Percentiles rank a stretch among this genome's conserved stretches.
phyloP scores from a whole-genome alignment of 345 rosid genomes.

The Eucalyptus cloeziana region DNA sequence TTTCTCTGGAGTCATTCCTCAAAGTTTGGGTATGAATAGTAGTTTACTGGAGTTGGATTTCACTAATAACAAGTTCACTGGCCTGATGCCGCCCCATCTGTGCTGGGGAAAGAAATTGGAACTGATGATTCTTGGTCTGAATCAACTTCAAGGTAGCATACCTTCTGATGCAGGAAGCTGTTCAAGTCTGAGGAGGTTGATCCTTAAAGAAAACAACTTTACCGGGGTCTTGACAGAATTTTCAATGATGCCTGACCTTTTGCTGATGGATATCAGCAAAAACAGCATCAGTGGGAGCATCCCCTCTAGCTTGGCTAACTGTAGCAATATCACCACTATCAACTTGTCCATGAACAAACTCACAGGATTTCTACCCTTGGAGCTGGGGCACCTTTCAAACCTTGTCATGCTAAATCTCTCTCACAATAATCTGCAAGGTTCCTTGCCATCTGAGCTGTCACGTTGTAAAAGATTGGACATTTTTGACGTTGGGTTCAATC shows the following conservation, averaged over 20 bases:
- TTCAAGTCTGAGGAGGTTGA: conserved; percentile 45
- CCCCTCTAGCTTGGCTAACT: conserved; percentile 42
- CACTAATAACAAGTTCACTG: conserved; percentile 40
- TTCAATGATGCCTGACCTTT: conserved; percentile 26
- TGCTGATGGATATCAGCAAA: conserved; percentile 33
- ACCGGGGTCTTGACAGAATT: conserved; percentile 55
- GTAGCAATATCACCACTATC: conserved; percentile 28
- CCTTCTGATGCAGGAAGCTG: conserved; percentile 49
- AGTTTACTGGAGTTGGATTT: conserved; percentile 53
- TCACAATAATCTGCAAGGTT: conserved; percentile 39
- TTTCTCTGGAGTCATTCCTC: conserved; percentile 56
- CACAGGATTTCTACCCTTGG: conserved; percentile 38
- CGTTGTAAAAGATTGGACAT: conserved; percentile 16
- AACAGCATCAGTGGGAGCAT: conserved; percentile 52
- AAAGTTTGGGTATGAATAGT: conserved; percentile 50
- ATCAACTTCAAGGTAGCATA: conserved; percentile 48
- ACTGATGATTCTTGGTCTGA: conserved; percentile 40
- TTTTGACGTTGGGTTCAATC: conserved; percentile 60
- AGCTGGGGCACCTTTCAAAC: conserved; percentile 37
- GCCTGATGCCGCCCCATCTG: conserved; percentile 59
- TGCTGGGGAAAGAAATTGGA: conserved; percentile 42
- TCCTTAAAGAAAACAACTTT: conserved; percentile 36
- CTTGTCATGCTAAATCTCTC: conserved; percentile 45
- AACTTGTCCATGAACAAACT: conserved; percentile 53
- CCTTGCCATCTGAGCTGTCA: conserved; percentile 54